phyloP scores from a whole-genome alignment of 306 rosid genomes.

The Gynostemma pentaphyllum region DNA sequence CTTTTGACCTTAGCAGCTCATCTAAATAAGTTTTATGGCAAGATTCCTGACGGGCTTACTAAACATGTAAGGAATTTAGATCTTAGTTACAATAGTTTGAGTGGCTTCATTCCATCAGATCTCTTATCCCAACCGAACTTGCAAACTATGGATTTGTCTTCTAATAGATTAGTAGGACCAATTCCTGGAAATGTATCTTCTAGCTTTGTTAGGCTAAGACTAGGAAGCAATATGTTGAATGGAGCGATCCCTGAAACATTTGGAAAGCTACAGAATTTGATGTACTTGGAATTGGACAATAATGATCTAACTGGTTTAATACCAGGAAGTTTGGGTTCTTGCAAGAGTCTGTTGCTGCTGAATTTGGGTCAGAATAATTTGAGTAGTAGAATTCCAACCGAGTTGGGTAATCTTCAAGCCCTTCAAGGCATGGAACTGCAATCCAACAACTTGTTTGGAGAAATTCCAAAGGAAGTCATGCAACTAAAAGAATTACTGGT shows the following conservation, averaged over 20 bases:
- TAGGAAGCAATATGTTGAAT: slow-evolving; percentile 40
- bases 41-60: slow-evolving; percentile 43
- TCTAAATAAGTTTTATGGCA: slow-evolving; percentile 29
- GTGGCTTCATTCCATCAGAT: slow-evolving; percentile 35
- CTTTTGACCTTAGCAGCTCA: slow-evolving; percentile 64
- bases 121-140: slow-evolving; percentile 33
- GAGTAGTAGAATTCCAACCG: slow-evolving; percentile 32
- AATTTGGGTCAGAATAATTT: slow-evolving; percentile 48
- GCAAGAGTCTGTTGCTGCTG: slow-evolving; percentile 43
- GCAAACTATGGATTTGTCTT: slow-evolving; percentile 47
- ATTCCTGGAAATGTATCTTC: slow-evolving; percentile 34
- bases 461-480: slow-evolving; percentile 37
- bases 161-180: slow-evolving; percentile 28
- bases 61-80: slow-evolving; percentile 35
- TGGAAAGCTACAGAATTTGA: slow-evolving; percentile 9
- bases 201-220: slow-evolving; percentile 49
- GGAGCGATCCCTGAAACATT: slow-evolving; percentile 30
- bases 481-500: slow-evolving; percentile 15
- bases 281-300: slow-evolving; percentile 52
- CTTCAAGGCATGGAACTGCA: slow-evolving; percentile 64
- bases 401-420: slow-evolving; percentile 32
- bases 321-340: slow-evolving; percentile 36
- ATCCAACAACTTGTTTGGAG: slow-evolving; percentile 36
- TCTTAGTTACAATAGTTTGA: slow-evolving; percentile 40
- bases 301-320: slow-evolving; percentile 35